Evolutionary conservation across 2,329 filamentous ascomycete species (phyloP).

Genomic region (Cercospora sesami): DNA sequence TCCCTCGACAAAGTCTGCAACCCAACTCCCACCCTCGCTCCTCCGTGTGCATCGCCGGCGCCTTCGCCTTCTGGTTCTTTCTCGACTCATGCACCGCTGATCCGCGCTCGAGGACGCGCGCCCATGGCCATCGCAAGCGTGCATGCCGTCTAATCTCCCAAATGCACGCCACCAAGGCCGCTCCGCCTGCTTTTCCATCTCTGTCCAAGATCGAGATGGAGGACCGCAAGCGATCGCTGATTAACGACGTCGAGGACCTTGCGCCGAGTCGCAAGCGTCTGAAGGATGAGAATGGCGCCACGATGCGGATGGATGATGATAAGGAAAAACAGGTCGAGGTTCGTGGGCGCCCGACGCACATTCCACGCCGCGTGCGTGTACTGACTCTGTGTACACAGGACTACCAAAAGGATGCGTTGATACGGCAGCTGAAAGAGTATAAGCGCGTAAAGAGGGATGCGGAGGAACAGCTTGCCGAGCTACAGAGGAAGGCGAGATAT

Average conservation of each 20-base stretch:
- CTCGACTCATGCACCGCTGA: background rate
- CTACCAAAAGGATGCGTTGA: conserved; percentile 94
- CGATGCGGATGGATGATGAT: conserved; percentile 64
- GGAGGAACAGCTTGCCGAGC: conserved; percentile 76
- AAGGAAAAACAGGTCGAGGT: conserved; percentile 73
- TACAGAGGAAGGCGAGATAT: conserved; percentile 73
- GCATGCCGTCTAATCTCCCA: conserved; percentile 23
- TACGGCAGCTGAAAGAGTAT: conserved; percentile 96
- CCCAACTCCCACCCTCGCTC: background rate
- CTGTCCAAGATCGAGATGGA: conserved; percentile 91
- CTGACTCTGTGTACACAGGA: conserved; percentile 55
- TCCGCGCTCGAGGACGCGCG: conserved; percentile 7
- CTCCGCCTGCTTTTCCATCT: conserved; percentile 61
- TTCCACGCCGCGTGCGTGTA: background rate
- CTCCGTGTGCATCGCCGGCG: background rate
- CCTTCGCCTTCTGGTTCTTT: background rate
- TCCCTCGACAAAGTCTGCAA: conserved; percentile 7
- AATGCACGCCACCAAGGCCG: conserved; percentile 34
- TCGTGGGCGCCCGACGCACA: conserved; percentile 44
- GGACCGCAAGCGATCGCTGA: conserved; percentile 94
- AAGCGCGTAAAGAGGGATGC: conserved; percentile 83
- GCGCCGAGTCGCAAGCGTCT: conserved; percentile 89
- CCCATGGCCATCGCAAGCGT: conserved; percentile 10
- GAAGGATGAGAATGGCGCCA: conserved; percentile 70
- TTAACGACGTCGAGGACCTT: conserved; percentile 75